Evolutionary conservation across 2,329 filamentous ascomycete genomes (phyloP), one percentile per base, ranked within the genome.

Genomic region (Ceratocystis eucalypticola): DNA sequence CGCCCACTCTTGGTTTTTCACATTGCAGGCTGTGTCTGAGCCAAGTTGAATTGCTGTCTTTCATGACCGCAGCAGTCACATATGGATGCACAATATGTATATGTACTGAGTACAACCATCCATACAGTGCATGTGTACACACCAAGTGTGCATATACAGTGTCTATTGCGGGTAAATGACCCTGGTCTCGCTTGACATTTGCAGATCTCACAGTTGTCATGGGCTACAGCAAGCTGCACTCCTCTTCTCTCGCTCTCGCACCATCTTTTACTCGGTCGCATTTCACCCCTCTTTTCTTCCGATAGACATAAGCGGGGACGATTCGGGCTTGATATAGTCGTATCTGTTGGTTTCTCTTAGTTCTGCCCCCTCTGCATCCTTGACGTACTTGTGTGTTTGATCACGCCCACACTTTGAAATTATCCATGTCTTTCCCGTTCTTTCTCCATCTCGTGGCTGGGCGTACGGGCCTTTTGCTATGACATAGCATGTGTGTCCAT

Each of bases 161-260:
- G 17, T 28, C 55, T 30, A 8, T 20, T 59, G 55, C 22, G 20
- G 48, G 3, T 25, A 28, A 28, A 28, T 22, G 15, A 22, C 55
- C 55, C 55, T 30, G 55, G 55, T n/a, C 55, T 59, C 55, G 55
- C 55, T 59, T 20, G 55, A 37, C 55, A 59, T 15, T 28, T 59
- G 55, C 55, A 59, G 28, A 59, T 59, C 55, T 37, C 55, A 59
- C 30, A 53, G 55, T 37, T 59, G 28, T 37, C 55, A 37, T 59
- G 30, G 55, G 25, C 25, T 59, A n/a, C 55, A 53, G 48, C 20
- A 53, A 53, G 55, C 7, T 37, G 28, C 55, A 59, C 55, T 37
- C 55, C 55, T 59, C 55, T 59, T 59, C 55, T 59, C 55, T 33
- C 17, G 22, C 48, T 53, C 12, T 15, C 20, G 15, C 25, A 25